These are phyloP conservation scores for Geoglossum glabrum DNA, from an alignment of 495 filamentous ascomycete genomes.

Conservation along the genomic window DNA sequence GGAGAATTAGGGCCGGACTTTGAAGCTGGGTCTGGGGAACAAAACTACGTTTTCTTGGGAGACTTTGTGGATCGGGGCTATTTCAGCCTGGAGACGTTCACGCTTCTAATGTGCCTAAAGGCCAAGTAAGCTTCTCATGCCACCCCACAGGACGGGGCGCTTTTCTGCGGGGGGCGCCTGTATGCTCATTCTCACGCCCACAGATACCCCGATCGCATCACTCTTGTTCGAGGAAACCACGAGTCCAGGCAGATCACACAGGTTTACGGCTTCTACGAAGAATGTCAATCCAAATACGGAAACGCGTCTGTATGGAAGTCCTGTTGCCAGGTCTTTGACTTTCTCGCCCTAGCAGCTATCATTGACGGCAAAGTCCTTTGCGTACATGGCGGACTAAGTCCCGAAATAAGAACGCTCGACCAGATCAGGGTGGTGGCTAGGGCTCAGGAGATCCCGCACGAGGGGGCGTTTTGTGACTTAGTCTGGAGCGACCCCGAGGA, in stretches of 20 bases:
- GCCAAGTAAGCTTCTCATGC: slow-evolving; percentile 52
- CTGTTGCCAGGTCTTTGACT: slow-evolving; percentile 97
- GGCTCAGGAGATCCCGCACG: slow-evolving; percentile 94
- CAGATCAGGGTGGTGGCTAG: slow-evolving; percentile 94
- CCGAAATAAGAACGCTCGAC: slow-evolving; percentile 89
- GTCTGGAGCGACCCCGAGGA: slow-evolving; percentile 98
- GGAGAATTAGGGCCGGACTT: slow-evolving; percentile 21
- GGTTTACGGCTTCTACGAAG: slow-evolving; percentile 97
- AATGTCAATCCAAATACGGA: slow-evolving; percentile 93
- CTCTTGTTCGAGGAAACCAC: slow-evolving; percentile 90
- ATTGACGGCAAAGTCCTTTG: slow-evolving; percentile 93
- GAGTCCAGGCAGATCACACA: slow-evolving; percentile 96
- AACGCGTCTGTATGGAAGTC: slow-evolving; percentile 98
- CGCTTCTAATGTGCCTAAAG: slow-evolving; percentile 85
- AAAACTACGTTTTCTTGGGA: slow-evolving; percentile 88
- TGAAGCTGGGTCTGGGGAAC: slow-evolving; percentile 37
- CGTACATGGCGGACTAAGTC: slow-evolving; percentile 90
- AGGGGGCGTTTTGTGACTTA: slow-evolving; percentile 93
- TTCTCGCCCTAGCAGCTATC: slow-evolving; percentile 86
- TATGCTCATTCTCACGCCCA: slow-evolving; percentile 6
- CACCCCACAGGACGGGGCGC: background rate
- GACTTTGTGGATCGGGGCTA: slow-evolving; percentile 97
- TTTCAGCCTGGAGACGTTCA: slow-evolving; percentile 94
- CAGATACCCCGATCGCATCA: slow-evolving; percentile 87
- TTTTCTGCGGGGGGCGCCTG: background rate